These are phyloP conservation scores for Oryza glaberrima DNA, from an alignment of 176 grass and related monocot genomes.

Conservation along the genomic window DNA sequence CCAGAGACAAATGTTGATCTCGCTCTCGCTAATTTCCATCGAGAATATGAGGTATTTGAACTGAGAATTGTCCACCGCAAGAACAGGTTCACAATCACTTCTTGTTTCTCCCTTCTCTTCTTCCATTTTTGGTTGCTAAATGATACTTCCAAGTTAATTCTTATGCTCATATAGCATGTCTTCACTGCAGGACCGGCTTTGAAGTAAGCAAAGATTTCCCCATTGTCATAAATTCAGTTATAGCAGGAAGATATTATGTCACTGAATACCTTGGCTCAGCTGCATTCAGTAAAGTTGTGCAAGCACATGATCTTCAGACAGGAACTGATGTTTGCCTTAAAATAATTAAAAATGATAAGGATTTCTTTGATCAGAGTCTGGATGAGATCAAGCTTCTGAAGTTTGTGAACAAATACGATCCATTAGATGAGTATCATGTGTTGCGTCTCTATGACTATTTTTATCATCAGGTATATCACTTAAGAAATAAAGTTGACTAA, in stretches of 20 bases:
- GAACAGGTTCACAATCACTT: constrained; percentile 80
- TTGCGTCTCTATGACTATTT: constrained; percentile 97
- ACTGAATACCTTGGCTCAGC: constrained; percentile 93
- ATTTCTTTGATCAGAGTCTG: constrained; percentile 97
- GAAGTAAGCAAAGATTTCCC: constrained; percentile 96
- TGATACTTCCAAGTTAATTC: constrained; percentile 34
- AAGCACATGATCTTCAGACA: constrained; percentile 89
- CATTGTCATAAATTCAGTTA: constrained; percentile 78
- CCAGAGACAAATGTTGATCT: constrained; percentile 58
- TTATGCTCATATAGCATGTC: constrained; percentile 57
- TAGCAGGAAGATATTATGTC: constrained; percentile 94
- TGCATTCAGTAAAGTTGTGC: constrained; percentile 95
- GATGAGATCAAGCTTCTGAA: constrained; percentile 99
- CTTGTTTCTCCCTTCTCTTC: constrained; percentile 16
- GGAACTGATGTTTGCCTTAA: constrained; percentile 91
- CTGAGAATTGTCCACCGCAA: constrained; percentile 98
- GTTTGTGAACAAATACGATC: constrained; percentile 91
- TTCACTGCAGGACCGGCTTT: constrained; percentile 87
- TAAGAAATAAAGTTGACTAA: constrained; percentile 22
- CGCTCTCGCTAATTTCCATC: constrained; percentile 60
- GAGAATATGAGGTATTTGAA: constrained; percentile 94
- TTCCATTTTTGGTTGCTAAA: constrained; percentile 15
- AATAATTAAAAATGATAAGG: constrained; percentile 99
- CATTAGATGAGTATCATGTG: constrained; percentile 77
- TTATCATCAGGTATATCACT: constrained; percentile 79